These are phyloP conservation scores for Cucurbita moschata DNA, from an alignment of 306 rosid genomes.

Conservation along the genomic window DNA sequence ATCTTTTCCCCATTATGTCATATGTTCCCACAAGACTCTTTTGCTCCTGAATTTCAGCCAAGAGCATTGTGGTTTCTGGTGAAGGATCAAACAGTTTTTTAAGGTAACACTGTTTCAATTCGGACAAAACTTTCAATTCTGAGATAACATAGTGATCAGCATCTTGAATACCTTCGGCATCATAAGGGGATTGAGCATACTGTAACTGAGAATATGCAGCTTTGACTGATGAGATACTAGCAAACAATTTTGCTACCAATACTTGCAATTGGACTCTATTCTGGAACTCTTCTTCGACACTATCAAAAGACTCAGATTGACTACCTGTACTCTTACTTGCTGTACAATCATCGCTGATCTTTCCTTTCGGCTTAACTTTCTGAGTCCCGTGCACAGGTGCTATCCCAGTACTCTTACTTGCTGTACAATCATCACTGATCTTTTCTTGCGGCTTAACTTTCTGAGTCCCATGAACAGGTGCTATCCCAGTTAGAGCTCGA, in stretches of 20 bases:
- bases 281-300: slow-evolving; percentile 41
- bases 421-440: slow-evolving; percentile 6
- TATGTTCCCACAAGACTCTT: slow-evolving; percentile 55
- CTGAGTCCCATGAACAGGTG: slow-evolving; percentile 36
- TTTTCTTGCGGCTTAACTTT: slow-evolving; percentile 5
- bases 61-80: slow-evolving; percentile 34
- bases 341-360: slow-evolving; percentile 4
- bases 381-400: slow-evolving; percentile 36
- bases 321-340: slow-evolving; percentile 15
- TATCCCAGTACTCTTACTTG: slow-evolving; percentile 27
- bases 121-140: slow-evolving; percentile 65
- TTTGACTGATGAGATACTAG: slow-evolving; percentile 56
- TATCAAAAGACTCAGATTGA: slow-evolving; percentile 21
- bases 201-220: slow-evolving; percentile 77
- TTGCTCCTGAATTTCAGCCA: slow-evolving; percentile 71
- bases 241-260: slow-evolving; percentile 51
- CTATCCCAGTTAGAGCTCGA: slow-evolving; percentile 41
- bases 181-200: slow-evolving; percentile 60
- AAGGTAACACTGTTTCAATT: slow-evolving; percentile 59
- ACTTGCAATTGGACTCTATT: slow-evolving; percentile 53
- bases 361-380: slow-evolving; percentile 4
- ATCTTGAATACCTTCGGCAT: slow-evolving; percentile 58
- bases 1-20: slow-evolving; percentile 50
- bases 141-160: slow-evolving; percentile 44
- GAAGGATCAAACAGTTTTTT: slow-evolving; percentile 66